phyloP scores from a whole-genome alignment of 2,329 filamentous ascomycete species.

The Colletotrichum sp. region DNA sequence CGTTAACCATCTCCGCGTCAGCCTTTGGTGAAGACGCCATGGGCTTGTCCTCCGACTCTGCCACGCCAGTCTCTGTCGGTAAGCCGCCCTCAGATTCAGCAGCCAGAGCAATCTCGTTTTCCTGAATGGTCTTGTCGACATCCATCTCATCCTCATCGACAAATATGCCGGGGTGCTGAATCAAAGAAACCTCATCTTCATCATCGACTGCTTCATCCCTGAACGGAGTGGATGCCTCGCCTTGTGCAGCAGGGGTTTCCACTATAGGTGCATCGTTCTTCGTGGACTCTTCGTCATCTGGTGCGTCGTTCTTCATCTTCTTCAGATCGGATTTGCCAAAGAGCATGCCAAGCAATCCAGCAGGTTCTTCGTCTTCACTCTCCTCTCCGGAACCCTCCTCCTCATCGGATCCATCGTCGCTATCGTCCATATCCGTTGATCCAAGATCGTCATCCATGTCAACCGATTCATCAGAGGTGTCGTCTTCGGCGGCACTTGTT shows the following conservation, averaged over 20 bases:
- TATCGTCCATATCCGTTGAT: conserved; percentile 58
- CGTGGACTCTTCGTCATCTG: conserved; percentile 27
- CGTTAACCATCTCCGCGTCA: not conserved
- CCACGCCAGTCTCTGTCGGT: not conserved
- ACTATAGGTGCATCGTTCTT: conserved; percentile 21
- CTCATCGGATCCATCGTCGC: conserved; percentile 49
- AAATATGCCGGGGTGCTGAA: conserved; percentile 32
- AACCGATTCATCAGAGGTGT: conserved; percentile 68
- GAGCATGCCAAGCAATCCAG: conserved; percentile 59
- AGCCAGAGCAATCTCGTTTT: not conserved
- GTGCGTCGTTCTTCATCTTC: conserved; percentile 46
- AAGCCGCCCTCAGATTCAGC: not conserved
- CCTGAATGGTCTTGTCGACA: not conserved
- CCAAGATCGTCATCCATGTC: conserved; percentile 73
- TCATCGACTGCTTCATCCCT: conserved; percentile 31
- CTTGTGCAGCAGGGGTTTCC: not conserved
- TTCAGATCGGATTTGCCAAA: conserved; percentile 65
- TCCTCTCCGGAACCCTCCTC: conserved; percentile 33
- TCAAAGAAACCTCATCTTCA: conserved; percentile 35
- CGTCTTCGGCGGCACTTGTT: conserved; percentile 40
- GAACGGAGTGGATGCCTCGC: conserved; percentile 1
- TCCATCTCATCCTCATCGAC: not conserved
- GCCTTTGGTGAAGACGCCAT: not conserved
- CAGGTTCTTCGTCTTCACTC: conserved; percentile 44
- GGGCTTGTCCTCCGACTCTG: not conserved